Evolutionary conservation across 768 basidiomycete genomes (phyloP), one percentile per base, ranked within the genome.

Genomic region (Podaxis carcinomalis): DNA sequence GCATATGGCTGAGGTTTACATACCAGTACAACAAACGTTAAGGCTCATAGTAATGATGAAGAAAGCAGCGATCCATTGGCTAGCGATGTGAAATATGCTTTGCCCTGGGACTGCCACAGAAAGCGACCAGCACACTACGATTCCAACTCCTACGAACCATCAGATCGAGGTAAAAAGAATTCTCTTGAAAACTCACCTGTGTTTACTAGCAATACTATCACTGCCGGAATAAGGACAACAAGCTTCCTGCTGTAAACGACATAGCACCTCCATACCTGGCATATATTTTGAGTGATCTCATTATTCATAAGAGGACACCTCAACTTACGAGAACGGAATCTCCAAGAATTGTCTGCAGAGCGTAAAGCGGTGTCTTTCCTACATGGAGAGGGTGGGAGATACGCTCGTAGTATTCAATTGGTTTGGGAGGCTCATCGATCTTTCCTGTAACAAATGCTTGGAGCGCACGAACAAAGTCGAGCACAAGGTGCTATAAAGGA

Each of bases 1-100:
- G 21, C 23, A 19, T 14, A 23, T 11, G 4, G 0, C 11, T 5
- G 25, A 23, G 21, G 9, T 5, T 13, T 49, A 49, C 23, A 27
- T 19, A 58, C 57, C 47, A 25, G 57, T 58, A n/a, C 57, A 58
- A 37, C 46, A 58, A 21, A 58, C 32, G 25, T 58, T 58, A 5
- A 58, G 49, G 13, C 57, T 14, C 57, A 58, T 58, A 3, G 57
- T 58, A 4, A 58, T 5, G 23, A 58, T 27, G n/a, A 58, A 58
- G 47, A 58, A 58, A 6, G 47, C 46, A 11, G 46, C 6, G 14
- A 58, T 58, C 10, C 19, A 58, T 21, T 50, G 47, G 5, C 47
- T 9, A 19, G 47, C 47, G 7, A 36, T 58, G 5, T 58, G 13
- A 35, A 58, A 58, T 4, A 58, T 58, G 25, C 28, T 35, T n/a